Conservation (phyloP, 805 yeast genomes). For the Millerozyma acaciae region DNA sequence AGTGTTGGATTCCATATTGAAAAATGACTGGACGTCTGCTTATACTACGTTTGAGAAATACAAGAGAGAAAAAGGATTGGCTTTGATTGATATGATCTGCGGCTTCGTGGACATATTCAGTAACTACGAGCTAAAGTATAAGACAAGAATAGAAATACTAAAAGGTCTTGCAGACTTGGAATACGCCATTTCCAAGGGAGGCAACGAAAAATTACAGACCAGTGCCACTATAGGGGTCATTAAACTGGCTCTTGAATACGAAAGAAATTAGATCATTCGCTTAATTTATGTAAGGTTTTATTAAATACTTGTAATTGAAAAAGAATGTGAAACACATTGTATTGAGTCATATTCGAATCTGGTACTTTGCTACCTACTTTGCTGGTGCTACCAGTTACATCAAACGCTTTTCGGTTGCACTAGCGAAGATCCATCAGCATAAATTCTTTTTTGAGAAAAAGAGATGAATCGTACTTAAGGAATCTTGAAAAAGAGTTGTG, state of each 20-base stretch:
- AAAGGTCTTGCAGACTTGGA: slow-evolving; percentile 82
- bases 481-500: too few relatives aligned
- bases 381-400: too few relatives aligned
- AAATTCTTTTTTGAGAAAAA: too few relatives aligned
- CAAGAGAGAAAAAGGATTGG: slow-evolving; percentile 76
- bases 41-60: slow-evolving; percentile 60
- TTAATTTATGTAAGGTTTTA: not conserved
- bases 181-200: slow-evolving; percentile 88
- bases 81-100: slow-evolving; percentile 77
- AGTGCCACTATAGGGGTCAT: slow-evolving; percentile 88
- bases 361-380: too few relatives aligned
- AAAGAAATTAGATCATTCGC: slow-evolving; percentile 4
- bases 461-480: too few relatives aligned
- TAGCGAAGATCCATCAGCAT: too few relatives aligned
- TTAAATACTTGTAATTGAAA: too few relatives aligned
- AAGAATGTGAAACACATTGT: too few relatives aligned
- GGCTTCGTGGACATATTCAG: slow-evolving; percentile 73
- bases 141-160: slow-evolving; percentile 60
- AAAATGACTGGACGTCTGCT: slow-evolving; percentile 85
- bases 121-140: slow-evolving; percentile 58
- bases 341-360: too few relatives aligned
- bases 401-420: too few relatives aligned
- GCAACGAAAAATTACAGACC: slow-evolving; percentile 83
- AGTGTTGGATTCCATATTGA: slow-evolving; percentile 70
- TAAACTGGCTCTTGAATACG: slow-evolving; percentile 56